Base-by-base conservation (phyloP, 208 protist genomes). In the Trypanosoma conorhini region DNA sequence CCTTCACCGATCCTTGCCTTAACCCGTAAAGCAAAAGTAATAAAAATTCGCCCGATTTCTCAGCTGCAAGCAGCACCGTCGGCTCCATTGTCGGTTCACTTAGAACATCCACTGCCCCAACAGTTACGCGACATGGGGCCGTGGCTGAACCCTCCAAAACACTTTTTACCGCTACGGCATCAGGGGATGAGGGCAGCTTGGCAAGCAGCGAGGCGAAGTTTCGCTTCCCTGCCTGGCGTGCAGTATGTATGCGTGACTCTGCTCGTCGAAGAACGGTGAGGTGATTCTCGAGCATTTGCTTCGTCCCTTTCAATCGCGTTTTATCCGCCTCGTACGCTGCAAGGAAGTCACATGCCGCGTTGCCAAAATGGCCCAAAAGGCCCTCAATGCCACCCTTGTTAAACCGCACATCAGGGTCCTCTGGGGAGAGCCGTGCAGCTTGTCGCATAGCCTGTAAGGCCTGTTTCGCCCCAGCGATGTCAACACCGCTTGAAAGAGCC, bases 321-420 rank as follows among this genome's bases (percentile, higher is more conserved):
- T 42, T 63, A 71, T 96, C 91, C 31, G 85, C 76, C 71, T 81
- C 52, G 31, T 84, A 50, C 3, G 91, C 91, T 52, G 46, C 68
- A 52, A 74, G 75, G 62, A 87, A 87, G 52, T 89, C 79, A 46
- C 62, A 67, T 22, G 81, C 79, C 1, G 91, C 86, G 13, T 46
- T 48, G 38, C 86, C 88, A 70, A 90, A 96, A 69, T 86, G 63
- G 12, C 91, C 91, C 30, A 89, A 54, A 57, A 94, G 72, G 24
- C 86, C 84, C 59, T 93, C 85, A 42, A 96, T 70, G 13, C 87
- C 79, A 1, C 77, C 86, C 77, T 87, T 91, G 81, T 96, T 96
- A 74, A 82, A 96, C 31, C 81, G 76, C 35, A 94, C 70, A 62
- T 96, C 91, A 5, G 91, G 91, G 46, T 96, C 86, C 15, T 75